Evolutionary conservation across 2,329 filamentous ascomycete species (phyloP), one percentile per base, ranked within the genome.

Genomic region (Immersiporthe knoxdaviesiana): DNA sequence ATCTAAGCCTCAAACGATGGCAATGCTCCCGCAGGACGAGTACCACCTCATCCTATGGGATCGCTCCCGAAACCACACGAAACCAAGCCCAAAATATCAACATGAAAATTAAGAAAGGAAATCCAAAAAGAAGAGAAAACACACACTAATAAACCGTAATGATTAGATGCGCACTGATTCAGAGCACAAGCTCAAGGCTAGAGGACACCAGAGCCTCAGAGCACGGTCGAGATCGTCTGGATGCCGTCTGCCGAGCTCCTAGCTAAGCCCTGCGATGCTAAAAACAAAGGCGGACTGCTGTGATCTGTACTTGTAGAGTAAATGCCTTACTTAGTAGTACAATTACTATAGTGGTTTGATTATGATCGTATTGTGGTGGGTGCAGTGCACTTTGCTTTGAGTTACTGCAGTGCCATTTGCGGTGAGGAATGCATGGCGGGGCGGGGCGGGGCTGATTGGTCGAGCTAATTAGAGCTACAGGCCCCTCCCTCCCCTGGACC

Each of bases 1-100:
- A 58, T 58, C 16, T 30, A 30, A 58, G 54, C 54, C 27, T 35
- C 27, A 35, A 35, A 35, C 30, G 54, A 35, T 58, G 54, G 27
- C 30, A 35, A 16, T 10, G 21, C 27, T 58, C 24, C 16, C 54
- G 54, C 27, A 32, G 27, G 30, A 58, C 16, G 7, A 1, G 14
- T 58, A 27, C 6, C 27, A 58, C 54, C 56, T 35, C 56, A 59
- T n/a, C 56, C 56, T 4, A 32, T n/a, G 37, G 56, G 56, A 59
- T 59, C 8, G 32, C 14, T 24, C 18, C 50, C 44, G 21, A n/a
- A n/a, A 21, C 41, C 44, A 47, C 21, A 47, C 44, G 27, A 56
- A 30, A 56, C 27, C 52, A 56, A 16, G 6, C 2, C 52, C 52
- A 32, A 2, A 56, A 24, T 27, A 30, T n/a, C 18, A 16, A 8